Evolutionary conservation across 192 early-diverging fungal species (phyloP), one percentile per base, ranked within the genome.

Genomic region (Coemansia sp.): DNA sequence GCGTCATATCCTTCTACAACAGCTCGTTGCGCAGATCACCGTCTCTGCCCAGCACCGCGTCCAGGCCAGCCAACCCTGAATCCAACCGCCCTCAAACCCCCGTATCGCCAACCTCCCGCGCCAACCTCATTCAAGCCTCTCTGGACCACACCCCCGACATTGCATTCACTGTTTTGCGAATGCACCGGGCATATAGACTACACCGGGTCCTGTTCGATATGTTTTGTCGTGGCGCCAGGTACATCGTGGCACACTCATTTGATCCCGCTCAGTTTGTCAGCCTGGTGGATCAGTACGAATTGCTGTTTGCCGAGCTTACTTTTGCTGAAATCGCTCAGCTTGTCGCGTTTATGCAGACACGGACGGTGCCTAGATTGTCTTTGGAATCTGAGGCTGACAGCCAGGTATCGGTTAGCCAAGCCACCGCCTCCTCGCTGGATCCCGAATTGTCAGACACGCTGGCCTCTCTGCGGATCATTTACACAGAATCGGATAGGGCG

Each of bases 191-290:
- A 11, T 76, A 63, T 19, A 36, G 59, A 6, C 55, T 70, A 21
- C 73, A 76, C 36, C 42, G 45, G 8, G 57, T 60, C 0, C 2
- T 76, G n/a, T 53, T 76, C 15, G 45, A 70, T 52, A 70, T 76
- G 10, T 70, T 76, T 41, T 56, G 67, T 41, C 50, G 67, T 3
- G 67, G 67, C 9, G 73, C 62, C 12, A 39, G 30, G 14, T 70
- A 76, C 26, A 14, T 76, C 10, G 66, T 76, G 5, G 47, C 73
- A 0, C 53, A 15, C 16, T 15, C 31, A 10, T 76, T 76, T 42
- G 55, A 52, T 15, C 67, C 59, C 4, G 40, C 38, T 0, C 40
- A 47, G 18, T 76, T 76, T 59, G 31, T 39, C 9, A 3, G 0
- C 4, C 19, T 59, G 15, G 59, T 66, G 3, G 19, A 15, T 20